Evolutionary conservation across 2,329 filamentous ascomycete species (phyloP).

Genomic region (Penicillium italicum): DNA sequence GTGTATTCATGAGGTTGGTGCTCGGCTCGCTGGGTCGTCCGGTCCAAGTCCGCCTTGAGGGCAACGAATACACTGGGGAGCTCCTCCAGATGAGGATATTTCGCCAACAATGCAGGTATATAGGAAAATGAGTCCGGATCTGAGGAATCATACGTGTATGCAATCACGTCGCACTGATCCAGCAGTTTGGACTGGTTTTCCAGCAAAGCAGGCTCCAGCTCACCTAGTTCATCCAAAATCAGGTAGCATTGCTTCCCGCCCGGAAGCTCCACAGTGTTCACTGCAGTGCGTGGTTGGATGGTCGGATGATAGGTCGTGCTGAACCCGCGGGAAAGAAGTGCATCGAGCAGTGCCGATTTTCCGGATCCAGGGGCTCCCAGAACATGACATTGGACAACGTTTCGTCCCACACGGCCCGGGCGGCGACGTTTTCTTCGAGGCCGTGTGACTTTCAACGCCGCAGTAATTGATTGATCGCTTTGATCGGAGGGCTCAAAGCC

Average conservation of each 20-base stretch:
- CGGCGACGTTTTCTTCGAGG: slow-evolving; percentile 78
- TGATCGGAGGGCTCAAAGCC: slow-evolving; percentile 79
- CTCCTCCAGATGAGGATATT: slow-evolving; percentile 79
- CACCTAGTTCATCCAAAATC: slow-evolving; percentile 90
- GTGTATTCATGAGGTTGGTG: slow-evolving; percentile 91
- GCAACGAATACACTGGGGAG: slow-evolving; percentile 89
- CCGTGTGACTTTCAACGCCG: slow-evolving; percentile 88
- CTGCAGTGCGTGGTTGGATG: slow-evolving; percentile 87
- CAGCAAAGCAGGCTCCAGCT: slow-evolving; percentile 89
- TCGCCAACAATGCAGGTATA: slow-evolving; percentile 74
- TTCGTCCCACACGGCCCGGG: slow-evolving; percentile 83
- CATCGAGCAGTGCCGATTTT: slow-evolving; percentile 85
- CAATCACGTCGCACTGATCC: slow-evolving; percentile 88
- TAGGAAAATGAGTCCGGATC: slow-evolving; percentile 95
- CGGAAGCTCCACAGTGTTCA: slow-evolving; percentile 93
- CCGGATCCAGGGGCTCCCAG: slow-evolving; percentile 80
- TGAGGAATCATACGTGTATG: slow-evolving; percentile 94
- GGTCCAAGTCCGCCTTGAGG: slow-evolving; percentile 91
- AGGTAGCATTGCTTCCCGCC: slow-evolving; percentile 97
- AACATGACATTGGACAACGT: slow-evolving; percentile 91
- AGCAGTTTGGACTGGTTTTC: slow-evolving; percentile 82
- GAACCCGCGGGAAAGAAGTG: slow-evolving; percentile 87
- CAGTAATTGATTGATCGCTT: slow-evolving; percentile 70
- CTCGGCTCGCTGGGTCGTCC: slow-evolving; percentile 91
- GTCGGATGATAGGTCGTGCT: slow-evolving; percentile 82